Conservation (phyloP, 73 alveolate genomes). For the Uronychia setigera region DNA sequence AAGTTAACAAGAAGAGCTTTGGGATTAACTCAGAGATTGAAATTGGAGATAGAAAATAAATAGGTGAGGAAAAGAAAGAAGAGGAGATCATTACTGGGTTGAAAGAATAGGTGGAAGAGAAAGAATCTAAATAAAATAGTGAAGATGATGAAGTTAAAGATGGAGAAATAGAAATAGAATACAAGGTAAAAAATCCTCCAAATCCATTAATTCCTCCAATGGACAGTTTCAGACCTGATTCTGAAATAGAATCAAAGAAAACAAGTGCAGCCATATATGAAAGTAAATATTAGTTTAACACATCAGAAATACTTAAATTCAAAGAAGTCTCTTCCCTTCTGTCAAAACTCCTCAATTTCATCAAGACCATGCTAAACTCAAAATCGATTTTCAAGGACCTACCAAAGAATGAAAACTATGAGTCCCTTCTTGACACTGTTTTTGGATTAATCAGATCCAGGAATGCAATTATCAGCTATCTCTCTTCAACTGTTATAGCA, state of each 20-base stretch:
- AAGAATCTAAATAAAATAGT: too few species aligned
- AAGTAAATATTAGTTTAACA: background rate
- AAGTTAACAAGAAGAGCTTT: too few species aligned
- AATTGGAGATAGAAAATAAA: background rate
- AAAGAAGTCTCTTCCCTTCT: background rate
- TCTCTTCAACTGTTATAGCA: background rate
- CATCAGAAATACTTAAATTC: background rate
- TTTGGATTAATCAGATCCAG: background rate
- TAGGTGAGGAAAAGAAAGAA: background rate
- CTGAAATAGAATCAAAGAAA: background rate
- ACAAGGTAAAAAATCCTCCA: too few species aligned
- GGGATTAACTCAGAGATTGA: too few species aligned
- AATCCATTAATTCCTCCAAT: background rate
- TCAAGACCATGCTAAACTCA: slow-evolving; percentile 9
- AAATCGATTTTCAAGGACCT: slow-evolving; percentile 19
- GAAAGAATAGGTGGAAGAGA: background rate
- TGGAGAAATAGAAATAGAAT: too few species aligned
- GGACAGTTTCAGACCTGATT: background rate
- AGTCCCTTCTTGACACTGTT: background rate
- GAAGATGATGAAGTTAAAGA: too few species aligned
- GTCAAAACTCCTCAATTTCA: slow-evolving; percentile 22
- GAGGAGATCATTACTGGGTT: background rate
- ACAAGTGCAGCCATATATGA: background rate
- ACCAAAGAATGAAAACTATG: background rate
- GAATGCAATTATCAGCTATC: slow-evolving; percentile 3